Evolutionary conservation across 208 protist species (phyloP), one percentile per base, ranked within the genome.

Genomic region (Leishmania mexicana): DNA sequence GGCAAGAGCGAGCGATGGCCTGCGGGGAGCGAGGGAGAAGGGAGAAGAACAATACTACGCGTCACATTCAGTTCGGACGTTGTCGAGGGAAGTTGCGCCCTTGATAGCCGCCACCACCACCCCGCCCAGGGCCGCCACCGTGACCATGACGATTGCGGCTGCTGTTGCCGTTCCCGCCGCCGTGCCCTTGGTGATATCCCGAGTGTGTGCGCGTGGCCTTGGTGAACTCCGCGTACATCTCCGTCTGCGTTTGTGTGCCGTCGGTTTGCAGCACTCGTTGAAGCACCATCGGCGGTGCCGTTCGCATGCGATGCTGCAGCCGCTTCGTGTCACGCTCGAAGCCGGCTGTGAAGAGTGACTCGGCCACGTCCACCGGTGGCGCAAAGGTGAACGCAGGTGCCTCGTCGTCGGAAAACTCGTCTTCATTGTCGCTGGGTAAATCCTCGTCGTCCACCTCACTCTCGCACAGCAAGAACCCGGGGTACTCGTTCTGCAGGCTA

Each of bases 341-440:
- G 17, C 92, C 93, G 0, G 95, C 95, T 3, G 92, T 96, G 77
- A 96, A 94, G 75, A 98, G 88, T n/a, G 95, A 90, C 87, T 98
- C 93, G 0, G 92, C 93, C 6, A 92, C 64, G 49, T 91, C 90
- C 31, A 98, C 95, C 1, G 95, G 95, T 24, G 95, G 93, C 7
- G 95, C 94, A 81, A 97, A 98, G 13, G 93, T 95, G 83, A 96
- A 98, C 17, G 94, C 89, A 0, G 93, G 90, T 1, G 93, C 95
- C 80, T 98, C 95, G 77, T 98, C 95, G 68, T 98, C 95, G 19
- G 94, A 97, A 75, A 97, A 98, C 64, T 90, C 94, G 31, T 94
- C 94, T 77, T 98, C 94, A 74, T 94, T 93, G 42, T 87, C 91
- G 79, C 93, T 97, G 13, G 92, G 87, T 31, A 92, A 83, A 81